Conservation (phyloP, 495 filamentous ascomycete genomes). For the Penicillium alfredii region DNA sequence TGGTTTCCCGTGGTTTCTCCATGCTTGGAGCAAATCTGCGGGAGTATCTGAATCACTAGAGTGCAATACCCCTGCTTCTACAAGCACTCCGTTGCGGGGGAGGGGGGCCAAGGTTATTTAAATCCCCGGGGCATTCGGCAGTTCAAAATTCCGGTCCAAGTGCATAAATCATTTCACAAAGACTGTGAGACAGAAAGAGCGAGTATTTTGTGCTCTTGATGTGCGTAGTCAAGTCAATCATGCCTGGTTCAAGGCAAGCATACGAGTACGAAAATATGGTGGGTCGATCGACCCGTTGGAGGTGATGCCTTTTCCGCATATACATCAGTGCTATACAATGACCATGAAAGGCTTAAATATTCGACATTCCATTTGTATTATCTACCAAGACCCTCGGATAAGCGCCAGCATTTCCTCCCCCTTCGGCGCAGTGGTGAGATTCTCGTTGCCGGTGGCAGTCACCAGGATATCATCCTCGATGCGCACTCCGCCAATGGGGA, state of each 20-base stretch:
- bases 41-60: no score
- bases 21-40: no score
- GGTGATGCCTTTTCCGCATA: no score
- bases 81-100: not conserved
- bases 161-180: not conserved
- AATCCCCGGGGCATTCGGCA: not conserved
- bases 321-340: no score
- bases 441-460: constrained; percentile 70
- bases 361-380: not conserved
- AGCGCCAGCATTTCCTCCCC: constrained; percentile 62
- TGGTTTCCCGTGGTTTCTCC: no score
- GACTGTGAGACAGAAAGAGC: no score
- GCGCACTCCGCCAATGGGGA: constrained; percentile 76
- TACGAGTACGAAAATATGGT: constrained; percentile 7
- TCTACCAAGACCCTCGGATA: constrained; percentile 34
- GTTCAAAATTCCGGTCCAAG: not conserved
- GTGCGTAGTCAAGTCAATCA: not conserved
- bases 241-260: not conserved
- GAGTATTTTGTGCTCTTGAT: no score
- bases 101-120: not conserved
- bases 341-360: no score
- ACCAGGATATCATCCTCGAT: constrained; percentile 91
- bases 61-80: no score
- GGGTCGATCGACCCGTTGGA: no score
- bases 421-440: constrained; percentile 79